Percentiles rank a stretch among this genome's conserved stretches.
Conservation (phyloP, 1,284 basidiomycete species). For the Gomphus sp. region DNA sequence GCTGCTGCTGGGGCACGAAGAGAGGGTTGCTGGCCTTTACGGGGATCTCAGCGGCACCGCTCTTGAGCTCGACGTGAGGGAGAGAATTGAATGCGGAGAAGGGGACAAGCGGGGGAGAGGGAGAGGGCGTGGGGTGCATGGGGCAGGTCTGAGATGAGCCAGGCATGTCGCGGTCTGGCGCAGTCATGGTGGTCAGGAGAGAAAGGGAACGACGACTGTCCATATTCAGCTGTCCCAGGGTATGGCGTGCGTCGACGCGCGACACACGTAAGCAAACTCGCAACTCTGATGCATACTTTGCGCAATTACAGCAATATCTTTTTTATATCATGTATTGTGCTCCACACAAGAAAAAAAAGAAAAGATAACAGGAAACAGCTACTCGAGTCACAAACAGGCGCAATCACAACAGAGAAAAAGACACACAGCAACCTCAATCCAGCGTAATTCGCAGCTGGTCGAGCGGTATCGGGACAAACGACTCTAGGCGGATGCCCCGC, state of each 20-base stretch:
- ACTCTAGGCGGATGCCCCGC: slow-evolving; percentile 82
- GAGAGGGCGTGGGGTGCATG: slow-evolving; percentile 15
- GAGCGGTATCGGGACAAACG: slow-evolving; percentile 90
- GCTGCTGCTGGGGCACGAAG: slow-evolving; percentile 20
- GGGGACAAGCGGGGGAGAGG: slow-evolving; percentile 16
- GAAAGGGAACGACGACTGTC: not conserved
- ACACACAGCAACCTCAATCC: slow-evolving; percentile 44
- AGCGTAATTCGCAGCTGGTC: slow-evolving; percentile 87
- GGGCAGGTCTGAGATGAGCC: slow-evolving; percentile 64
- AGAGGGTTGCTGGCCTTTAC: slow-evolving; percentile 18
- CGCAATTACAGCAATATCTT: not conserved
- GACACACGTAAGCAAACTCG: not conserved
- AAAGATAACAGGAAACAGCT: slow-evolving; percentile 7
- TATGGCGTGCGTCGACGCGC: slow-evolving; percentile 4
- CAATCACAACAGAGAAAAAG: slow-evolving; percentile 11
- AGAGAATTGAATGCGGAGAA: slow-evolving; percentile 24
- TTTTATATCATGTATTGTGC: slow-evolving; percentile 1
- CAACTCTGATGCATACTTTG: not conserved
- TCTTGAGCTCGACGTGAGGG: slow-evolving; percentile 14
- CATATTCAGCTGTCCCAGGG: not conserved
- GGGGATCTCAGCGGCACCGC: slow-evolving; percentile 19
- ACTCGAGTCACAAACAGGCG: not conserved
- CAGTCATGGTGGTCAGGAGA: slow-evolving; percentile 13
- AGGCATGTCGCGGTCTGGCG: slow-evolving; percentile 36
- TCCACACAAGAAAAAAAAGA: slow-evolving; percentile 10